These are phyloP conservation scores for Syzygium aqueum DNA, from an alignment of 345 rosid genomes.

Conservation along the genomic window DNA sequence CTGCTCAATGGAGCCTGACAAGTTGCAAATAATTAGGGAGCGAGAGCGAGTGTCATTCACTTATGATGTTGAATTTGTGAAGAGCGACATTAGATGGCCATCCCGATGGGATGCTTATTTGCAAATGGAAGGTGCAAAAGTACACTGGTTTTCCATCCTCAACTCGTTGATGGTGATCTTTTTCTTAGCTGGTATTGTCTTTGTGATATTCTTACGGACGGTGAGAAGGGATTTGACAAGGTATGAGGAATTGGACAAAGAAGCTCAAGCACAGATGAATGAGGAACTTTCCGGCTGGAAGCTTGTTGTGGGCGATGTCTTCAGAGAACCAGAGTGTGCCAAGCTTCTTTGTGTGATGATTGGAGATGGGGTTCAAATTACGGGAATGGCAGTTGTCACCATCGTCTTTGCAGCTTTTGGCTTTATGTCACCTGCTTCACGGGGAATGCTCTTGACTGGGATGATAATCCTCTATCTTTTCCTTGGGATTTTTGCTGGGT, in stretches of 20 bases:
- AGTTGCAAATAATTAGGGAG: constrained; percentile 36
- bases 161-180: constrained; percentile 38
- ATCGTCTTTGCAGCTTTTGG: constrained; percentile 37
- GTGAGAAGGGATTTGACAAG: constrained; percentile 38
- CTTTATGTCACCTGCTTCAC: constrained; percentile 45
- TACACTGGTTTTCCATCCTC: constrained; percentile 43
- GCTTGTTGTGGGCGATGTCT: constrained; percentile 46
- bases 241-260: constrained; percentile 39
- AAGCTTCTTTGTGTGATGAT: constrained; percentile 39
- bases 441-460: constrained; percentile 42
- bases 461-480: constrained; percentile 42
- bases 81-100: constrained; percentile 36
- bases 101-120: constrained; percentile 47
- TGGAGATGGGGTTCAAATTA: constrained; percentile 40
- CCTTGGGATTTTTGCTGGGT: constrained; percentile 34
- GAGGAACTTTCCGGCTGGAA: constrained; percentile 51
- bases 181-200: constrained; percentile 36
- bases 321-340: constrained; percentile 31
- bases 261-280: constrained; percentile 42
- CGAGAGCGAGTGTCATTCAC: constrained; percentile 33
- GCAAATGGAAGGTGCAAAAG: constrained; percentile 42
- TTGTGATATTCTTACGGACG: constrained; percentile 35
- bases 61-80: constrained; percentile 36
- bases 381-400: constrained; percentile 37
- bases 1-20: constrained; percentile 28